These are phyloP conservation scores for Podospora fimiseda DNA, from an alignment of 495 filamentous ascomycete species.

Conservation along the genomic window DNA sequence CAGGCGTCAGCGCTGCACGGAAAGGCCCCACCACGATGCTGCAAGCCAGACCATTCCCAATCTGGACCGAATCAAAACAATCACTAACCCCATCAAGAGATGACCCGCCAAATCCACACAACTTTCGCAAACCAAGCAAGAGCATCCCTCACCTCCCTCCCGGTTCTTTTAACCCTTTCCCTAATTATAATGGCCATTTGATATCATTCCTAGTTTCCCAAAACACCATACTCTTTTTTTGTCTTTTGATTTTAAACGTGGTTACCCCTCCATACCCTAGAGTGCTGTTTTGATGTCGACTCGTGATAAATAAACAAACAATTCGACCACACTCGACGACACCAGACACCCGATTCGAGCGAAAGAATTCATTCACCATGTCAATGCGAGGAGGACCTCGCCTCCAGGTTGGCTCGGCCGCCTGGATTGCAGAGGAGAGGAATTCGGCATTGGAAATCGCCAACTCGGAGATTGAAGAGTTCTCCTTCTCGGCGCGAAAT, in stretches of 20 bases:
- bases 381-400: conserved; percentile 45
- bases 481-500: conserved; percentile 79
- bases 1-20: conserved; percentile 15
- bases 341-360: conserved; percentile 4
- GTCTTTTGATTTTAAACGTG: conserved; percentile 7
- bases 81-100: conserved; percentile 14
- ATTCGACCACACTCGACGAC: neutral
- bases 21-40: conserved; percentile 14
- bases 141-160: conserved; percentile 9
- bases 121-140: conserved; percentile 13
- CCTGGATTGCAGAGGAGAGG: conserved; percentile 50
- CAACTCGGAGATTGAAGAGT: conserved; percentile 73
- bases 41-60: conserved; percentile 20
- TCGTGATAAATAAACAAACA: conserved; percentile 4
- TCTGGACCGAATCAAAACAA: conserved; percentile 31
- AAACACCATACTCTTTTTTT: neutral
- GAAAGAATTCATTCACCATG: conserved; percentile 48
- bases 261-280: too few relatives aligned
- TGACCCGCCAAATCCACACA: conserved; percentile 20
- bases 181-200: neutral
- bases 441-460: conserved; percentile 42
- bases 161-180: conserved; percentile 8
- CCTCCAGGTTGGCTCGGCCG: conserved; percentile 48
- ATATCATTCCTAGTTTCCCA: too few relatives aligned
- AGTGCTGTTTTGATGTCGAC: neutral